These are phyloP conservation scores for Silene coronaria DNA, from an alignment of 179 eudicot species.

Conservation along the genomic window DNA sequence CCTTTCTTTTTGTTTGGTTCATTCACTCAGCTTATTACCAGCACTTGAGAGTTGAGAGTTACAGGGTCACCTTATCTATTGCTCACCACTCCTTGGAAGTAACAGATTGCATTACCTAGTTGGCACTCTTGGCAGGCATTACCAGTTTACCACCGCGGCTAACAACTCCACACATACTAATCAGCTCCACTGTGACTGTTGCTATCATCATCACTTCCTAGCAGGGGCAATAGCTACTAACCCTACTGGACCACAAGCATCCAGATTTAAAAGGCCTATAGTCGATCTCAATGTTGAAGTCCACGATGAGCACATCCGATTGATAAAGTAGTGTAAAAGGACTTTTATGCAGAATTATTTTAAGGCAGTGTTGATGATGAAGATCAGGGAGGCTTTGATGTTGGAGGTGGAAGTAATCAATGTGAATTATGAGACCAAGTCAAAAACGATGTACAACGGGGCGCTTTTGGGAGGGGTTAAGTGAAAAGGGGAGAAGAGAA, in stretches of 20 bases:
- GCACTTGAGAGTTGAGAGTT: not conserved
- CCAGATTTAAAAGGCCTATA: not conserved
- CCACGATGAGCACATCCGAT: not conserved
- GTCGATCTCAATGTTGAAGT: not conserved
- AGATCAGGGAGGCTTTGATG: not conserved
- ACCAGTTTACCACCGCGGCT: not conserved
- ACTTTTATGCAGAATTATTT: too few species aligned
- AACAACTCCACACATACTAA: not conserved
- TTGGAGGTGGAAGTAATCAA: not conserved
- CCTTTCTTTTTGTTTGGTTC: constrained; percentile 1
- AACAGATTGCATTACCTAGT: not conserved
- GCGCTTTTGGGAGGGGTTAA: not conserved
- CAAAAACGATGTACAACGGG: not conserved
- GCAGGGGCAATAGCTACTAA: not conserved
- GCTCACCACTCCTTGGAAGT: not conserved
- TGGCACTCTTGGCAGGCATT: not conserved
- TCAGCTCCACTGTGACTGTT: not conserved
- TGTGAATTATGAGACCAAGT: not conserved
- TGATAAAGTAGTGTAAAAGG: not conserved
- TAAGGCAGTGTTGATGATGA: not conserved
- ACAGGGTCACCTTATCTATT: not conserved
- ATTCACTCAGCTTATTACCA: not conserved
- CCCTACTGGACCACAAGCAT: not conserved
- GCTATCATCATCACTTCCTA: not conserved
- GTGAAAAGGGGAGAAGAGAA: not conserved